These are phyloP conservation scores for Hygrophorus pudorinus DNA, from an alignment of 768 basidiomycete species.

Conservation along the genomic window DNA sequence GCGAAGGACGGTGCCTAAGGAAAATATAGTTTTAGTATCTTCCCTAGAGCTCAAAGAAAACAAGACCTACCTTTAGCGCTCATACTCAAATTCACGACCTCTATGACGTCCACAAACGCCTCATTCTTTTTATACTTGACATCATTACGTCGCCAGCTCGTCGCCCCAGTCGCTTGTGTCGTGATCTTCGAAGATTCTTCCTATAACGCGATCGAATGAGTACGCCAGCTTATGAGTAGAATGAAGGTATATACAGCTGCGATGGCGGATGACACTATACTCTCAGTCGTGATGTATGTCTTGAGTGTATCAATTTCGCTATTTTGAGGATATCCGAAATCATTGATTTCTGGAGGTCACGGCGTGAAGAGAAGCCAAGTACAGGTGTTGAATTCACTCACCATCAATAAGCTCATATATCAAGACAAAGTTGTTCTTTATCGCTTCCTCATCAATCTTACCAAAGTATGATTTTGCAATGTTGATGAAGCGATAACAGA, in stretches of 20 bases:
- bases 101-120: slow-evolving; percentile 99
- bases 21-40: neutral
- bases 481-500: slow-evolving; percentile 90
- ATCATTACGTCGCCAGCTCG: slow-evolving; percentile 90
- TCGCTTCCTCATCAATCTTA: slow-evolving; percentile 93
- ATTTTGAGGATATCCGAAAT: slow-evolving; percentile 99
- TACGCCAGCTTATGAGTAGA: neutral
- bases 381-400: slow-evolving; percentile 24
- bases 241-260: slow-evolving; percentile 50
- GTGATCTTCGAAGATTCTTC: slow-evolving; percentile 98
- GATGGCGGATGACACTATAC: slow-evolving; percentile 77
- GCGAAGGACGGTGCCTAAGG: slow-evolving; percentile 73
- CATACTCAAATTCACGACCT: slow-evolving; percentile 94
- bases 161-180: slow-evolving; percentile 92
- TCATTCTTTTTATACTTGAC: slow-evolving; percentile 99
- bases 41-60: neutral
- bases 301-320: slow-evolving; percentile 97
- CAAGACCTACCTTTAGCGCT: slow-evolving; percentile 74
- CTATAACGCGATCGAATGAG: slow-evolving; percentile 27
- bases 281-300: slow-evolving; percentile 96
- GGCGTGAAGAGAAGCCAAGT: neutral
- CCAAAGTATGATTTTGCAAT: slow-evolving; percentile 96
- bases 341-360: slow-evolving; percentile 66
- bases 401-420: slow-evolving; percentile 98
- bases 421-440: slow-evolving; percentile 98